These are phyloP conservation scores for Paracorniculantispora psalliotae DNA, from an alignment of 2,329 filamentous ascomycete species.

Conservation along the genomic window DNA sequence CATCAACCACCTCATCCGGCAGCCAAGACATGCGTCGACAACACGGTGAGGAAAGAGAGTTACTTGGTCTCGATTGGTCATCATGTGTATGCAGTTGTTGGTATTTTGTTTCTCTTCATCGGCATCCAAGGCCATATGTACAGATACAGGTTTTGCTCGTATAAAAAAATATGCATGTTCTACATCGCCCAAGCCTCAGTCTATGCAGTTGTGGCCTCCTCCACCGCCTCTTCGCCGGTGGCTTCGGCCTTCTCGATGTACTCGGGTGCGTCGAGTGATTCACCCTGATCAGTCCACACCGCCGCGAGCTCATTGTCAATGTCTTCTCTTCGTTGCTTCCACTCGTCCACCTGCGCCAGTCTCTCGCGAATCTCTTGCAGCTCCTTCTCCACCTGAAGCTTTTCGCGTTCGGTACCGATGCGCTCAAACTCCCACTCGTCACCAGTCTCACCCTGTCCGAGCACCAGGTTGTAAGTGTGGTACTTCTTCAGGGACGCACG, in stretches of 20 bases:
- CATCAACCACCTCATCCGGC: neutral
- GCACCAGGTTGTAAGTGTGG: conserved; percentile 82
- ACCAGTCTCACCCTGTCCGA: conserved; percentile 76
- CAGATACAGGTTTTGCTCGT: neutral
- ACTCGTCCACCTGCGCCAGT: conserved; percentile 74
- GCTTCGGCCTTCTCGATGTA: conserved; percentile 25
- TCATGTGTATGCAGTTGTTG: conserved; percentile 1
- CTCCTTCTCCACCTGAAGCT: conserved; percentile 88
- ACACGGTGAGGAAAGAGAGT: neutral
- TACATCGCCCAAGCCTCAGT: neutral
- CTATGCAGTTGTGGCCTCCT: conserved; percentile 1
- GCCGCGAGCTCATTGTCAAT: conserved; percentile 76
- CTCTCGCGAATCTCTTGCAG: conserved; percentile 76
- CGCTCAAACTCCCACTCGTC: conserved; percentile 89
- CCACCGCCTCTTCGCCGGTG: conserved; percentile 5
- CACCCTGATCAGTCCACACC: conserved; percentile 54
- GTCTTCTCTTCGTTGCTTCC: conserved; percentile 71
- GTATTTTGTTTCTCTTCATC: neutral
- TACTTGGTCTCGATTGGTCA: no score
- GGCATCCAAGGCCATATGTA: neutral
- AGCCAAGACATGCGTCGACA: neutral
- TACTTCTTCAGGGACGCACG: conserved; percentile 93
- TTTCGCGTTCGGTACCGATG: conserved; percentile 90
- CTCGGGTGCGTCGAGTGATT: conserved; percentile 42
- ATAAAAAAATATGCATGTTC: conserved; percentile 4